Evolutionary conservation across 371 early-diverging fungal species (phyloP).

Genomic region (Apophysomyces variabilis): DNA sequence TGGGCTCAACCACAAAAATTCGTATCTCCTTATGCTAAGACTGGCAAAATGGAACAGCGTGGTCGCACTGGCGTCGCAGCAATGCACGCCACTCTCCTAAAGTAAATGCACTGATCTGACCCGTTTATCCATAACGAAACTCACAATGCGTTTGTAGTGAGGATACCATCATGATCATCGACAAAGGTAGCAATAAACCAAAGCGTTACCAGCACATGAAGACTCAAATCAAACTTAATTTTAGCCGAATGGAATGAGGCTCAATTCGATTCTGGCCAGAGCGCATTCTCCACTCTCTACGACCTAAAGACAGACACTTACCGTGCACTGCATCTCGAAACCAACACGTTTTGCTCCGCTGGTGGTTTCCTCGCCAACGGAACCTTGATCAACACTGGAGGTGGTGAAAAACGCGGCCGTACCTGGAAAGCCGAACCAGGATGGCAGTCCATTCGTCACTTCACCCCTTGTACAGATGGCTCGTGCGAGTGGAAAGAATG

Average conservation of each 20-base stretch:
- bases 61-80: conserved; percentile 52
- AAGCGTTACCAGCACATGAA: not conserved
- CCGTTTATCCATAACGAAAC: not conserved
- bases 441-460: conserved; percentile 60
- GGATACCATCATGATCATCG: conserved; percentile 46
- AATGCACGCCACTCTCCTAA: conserved; percentile 51
- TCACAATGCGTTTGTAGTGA: conserved; percentile 30
- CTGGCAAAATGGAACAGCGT: conserved; percentile 50
- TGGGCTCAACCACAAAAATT: conserved; percentile 43
- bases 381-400: conserved; percentile 63
- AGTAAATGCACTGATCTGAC: conserved; percentile 25
- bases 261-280: conserved; percentile 50
- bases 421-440: conserved; percentile 53
- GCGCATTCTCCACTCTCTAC: conserved; percentile 58
- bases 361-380: conserved; percentile 64
- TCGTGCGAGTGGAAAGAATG: conserved; percentile 52
- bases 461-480: conserved; percentile 50
- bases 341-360: conserved; percentile 69
- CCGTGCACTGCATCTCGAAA: conserved; percentile 50
- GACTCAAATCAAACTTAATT: not conserved
- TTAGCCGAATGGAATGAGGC: conserved; percentile 55
- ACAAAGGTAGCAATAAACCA: conserved; percentile 40
- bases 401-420: conserved; percentile 52
- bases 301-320: conserved; percentile 51
- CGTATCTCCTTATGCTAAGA: conserved; percentile 37